These are phyloP conservation scores for Protea cynaroides DNA, from an alignment of 164 flowering plant species.

Conservation along the genomic window DNA sequence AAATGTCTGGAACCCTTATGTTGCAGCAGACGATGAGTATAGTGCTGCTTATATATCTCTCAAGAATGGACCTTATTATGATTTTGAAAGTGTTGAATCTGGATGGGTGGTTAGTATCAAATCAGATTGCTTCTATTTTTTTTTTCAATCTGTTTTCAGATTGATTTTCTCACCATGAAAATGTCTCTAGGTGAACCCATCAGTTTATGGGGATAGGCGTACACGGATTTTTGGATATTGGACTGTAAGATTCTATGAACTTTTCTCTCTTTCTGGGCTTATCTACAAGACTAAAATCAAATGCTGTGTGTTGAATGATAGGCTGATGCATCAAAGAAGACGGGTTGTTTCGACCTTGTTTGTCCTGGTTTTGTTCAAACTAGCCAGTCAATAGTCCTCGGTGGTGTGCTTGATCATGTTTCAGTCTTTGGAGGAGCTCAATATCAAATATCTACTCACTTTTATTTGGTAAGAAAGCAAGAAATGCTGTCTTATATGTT, in stretches of 20 bases:
- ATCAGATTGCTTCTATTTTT: neutral
- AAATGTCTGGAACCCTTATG: constrained; percentile 38
- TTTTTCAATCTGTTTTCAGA: too few species aligned
- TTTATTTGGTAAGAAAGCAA: neutral
- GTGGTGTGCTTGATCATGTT: neutral
- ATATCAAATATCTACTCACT: neutral
- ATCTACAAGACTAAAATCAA: too few species aligned
- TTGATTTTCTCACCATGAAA: too few species aligned
- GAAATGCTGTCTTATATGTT: too few species aligned
- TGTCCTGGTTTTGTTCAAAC: neutral
- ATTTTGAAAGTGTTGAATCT: constrained; percentile 20
- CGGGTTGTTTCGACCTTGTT: neutral
- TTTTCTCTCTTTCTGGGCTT: too few species aligned
- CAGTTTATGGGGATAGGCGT: too few species aligned
- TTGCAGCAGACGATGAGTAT: constrained; percentile 44
- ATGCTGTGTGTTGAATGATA: neutral
- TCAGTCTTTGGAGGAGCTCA: neutral
- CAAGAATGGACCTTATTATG: constrained; percentile 23
- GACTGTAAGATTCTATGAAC: too few species aligned
- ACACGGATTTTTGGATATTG: too few species aligned
- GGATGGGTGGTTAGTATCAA: constrained; percentile 50
- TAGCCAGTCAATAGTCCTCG: neutral
- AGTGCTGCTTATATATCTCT: constrained; percentile 31
- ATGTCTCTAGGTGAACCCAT: too few species aligned
- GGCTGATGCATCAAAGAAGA: neutral